Conservation (phyloP, 2,329 filamentous ascomycete genomes). For the Dactylellina leptospora region DNA sequence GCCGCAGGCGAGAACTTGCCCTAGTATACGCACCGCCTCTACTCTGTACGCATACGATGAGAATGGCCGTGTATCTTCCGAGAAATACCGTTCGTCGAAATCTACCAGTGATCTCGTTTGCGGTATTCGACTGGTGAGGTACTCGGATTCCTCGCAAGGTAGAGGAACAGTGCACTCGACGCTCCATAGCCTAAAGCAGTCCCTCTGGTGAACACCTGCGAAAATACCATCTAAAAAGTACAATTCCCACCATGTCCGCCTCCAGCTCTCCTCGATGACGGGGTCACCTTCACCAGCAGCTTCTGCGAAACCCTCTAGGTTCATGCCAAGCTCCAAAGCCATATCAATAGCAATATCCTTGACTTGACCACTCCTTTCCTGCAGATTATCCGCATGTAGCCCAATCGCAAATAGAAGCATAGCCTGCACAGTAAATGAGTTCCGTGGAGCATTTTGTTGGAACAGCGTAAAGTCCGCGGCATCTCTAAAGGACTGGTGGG, state of each 20-base stretch:
- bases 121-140: slow-evolving; percentile 68
- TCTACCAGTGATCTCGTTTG: slow-evolving; percentile 73
- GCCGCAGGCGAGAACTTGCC: slow-evolving; percentile 71
- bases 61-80: slow-evolving; percentile 74
- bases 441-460: slow-evolving; percentile 63
- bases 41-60: slow-evolving; percentile 88
- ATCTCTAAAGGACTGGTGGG: slow-evolving; percentile 65
- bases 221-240: slow-evolving; percentile 86
- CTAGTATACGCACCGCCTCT: slow-evolving; percentile 79
- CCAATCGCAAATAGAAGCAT: slow-evolving; percentile 79
- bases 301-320: slow-evolving; percentile 73
- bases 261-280: slow-evolving; percentile 81
- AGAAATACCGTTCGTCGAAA: slow-evolving; percentile 80
- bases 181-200: slow-evolving; percentile 75
- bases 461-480: slow-evolving; percentile 68
- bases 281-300: slow-evolving; percentile 71
- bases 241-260: slow-evolving; percentile 89
- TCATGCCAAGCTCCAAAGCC: slow-evolving; percentile 78
- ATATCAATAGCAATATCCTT: slow-evolving; percentile 74
- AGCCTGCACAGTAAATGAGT: slow-evolving; percentile 77
- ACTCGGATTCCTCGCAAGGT: slow-evolving; percentile 84
- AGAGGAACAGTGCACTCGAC: slow-evolving; percentile 74
- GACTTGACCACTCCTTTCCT: slow-evolving; percentile 73
- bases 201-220: slow-evolving; percentile 77
- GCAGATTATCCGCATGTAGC: slow-evolving; percentile 78